A percentile compares a stretch with the other conserved stretches of the same genome.
phyloP scores from a whole-genome alignment of 108 stramenopile species.

The Fragilariopsis cylindrus region DNA sequence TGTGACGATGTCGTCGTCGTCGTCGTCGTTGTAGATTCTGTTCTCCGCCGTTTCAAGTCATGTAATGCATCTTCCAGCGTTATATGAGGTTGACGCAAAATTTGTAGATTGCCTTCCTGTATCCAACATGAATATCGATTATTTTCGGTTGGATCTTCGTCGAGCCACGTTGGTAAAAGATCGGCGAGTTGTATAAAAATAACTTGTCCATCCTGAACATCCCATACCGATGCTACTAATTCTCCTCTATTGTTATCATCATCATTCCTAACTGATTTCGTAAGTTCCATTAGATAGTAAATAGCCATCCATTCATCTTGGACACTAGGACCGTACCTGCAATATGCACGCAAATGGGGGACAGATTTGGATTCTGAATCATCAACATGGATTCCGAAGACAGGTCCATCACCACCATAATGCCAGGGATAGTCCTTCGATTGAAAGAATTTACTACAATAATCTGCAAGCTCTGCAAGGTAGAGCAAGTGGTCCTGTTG shows the following conservation, averaged over 20 bases:
- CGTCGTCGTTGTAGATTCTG: background rate
- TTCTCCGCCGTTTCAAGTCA: background rate
- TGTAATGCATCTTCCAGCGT: slow-evolving; percentile 14
- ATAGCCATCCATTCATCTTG: slow-evolving; percentile 66
- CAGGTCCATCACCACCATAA: slow-evolving; percentile 70
- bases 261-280: slow-evolving; percentile 25
- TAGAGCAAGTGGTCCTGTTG: slow-evolving; percentile 19
- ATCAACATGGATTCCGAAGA: slow-evolving; percentile 65
- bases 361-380: slow-evolving; percentile 18
- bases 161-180: slow-evolving; percentile 63
- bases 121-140: slow-evolving; percentile 67
- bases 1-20: slow-evolving; percentile 12
- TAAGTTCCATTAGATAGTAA: slow-evolving; percentile 40
- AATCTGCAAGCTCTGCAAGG: slow-evolving; percentile 29
- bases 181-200: slow-evolving; percentile 76
- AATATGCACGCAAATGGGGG: slow-evolving; percentile 71
- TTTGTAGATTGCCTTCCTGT: slow-evolving; percentile 50
- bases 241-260: background rate
- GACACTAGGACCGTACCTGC: slow-evolving; percentile 56
- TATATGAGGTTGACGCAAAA: slow-evolving; percentile 41
- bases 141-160: slow-evolving; percentile 56
- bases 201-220: slow-evolving; percentile 73
- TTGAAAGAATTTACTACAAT: slow-evolving; percentile 35
- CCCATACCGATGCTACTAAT: slow-evolving; percentile 63
- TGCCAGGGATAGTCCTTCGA: slow-evolving; percentile 46